Percentiles rank a stretch among this genome's conserved stretches.
Evolutionary conservation across 169 alveolate species (phyloP).

Genomic region (Fabrea salina): DNA sequence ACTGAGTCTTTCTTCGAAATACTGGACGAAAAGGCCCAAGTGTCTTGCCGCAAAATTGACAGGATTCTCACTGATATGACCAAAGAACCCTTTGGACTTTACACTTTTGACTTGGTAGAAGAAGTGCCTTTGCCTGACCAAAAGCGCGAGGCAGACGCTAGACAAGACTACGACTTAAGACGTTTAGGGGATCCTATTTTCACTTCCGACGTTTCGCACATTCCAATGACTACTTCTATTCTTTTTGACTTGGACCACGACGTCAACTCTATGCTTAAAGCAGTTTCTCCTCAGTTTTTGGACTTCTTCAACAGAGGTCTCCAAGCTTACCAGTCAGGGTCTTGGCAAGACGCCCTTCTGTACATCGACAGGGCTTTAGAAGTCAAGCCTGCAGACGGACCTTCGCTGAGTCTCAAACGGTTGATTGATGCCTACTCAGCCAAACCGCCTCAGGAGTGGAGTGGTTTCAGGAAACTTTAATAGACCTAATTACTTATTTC

Average conservation of each 20-base stretch:
- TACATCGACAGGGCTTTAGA: background rate
- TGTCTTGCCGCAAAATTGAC: constrained; percentile 44
- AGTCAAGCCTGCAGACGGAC: background rate
- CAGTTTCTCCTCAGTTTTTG: background rate
- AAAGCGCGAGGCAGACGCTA: background rate
- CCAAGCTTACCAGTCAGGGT: background rate
- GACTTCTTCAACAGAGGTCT: background rate
- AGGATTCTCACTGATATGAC: constrained; percentile 33
- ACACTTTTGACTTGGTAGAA: background rate
- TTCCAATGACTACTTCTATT: too few species aligned
- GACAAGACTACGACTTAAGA: background rate
- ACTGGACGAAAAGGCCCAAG: constrained; percentile 42
- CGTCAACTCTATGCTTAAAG: background rate
- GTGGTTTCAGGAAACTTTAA: background rate
- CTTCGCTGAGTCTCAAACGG: background rate
- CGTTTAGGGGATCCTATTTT: background rate
- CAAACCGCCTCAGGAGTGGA: constrained; percentile 26
- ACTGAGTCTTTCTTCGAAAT: constrained; percentile 43
- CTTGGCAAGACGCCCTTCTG: background rate
- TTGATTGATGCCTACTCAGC: background rate
- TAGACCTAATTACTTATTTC: background rate
- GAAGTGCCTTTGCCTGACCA: background rate
- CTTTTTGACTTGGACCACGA: background rate
- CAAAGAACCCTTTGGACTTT: constrained; percentile 16
- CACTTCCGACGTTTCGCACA: too few species aligned